Evolutionary conservation across 176 grass and related monocot genomes (phyloP), one percentile per base, ranked within the genome.

Genomic region (Saccharum officinarum): DNA sequence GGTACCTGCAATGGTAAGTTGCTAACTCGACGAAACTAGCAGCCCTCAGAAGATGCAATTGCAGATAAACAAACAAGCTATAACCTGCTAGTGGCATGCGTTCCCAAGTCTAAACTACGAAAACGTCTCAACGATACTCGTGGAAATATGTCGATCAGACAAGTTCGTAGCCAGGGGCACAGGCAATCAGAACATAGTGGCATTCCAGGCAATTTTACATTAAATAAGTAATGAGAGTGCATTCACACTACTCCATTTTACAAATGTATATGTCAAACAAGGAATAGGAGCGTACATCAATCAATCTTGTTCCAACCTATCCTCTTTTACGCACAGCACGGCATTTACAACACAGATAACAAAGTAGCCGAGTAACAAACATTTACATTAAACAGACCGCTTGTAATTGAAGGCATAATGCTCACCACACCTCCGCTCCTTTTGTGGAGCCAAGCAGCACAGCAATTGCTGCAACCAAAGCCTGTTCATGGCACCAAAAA

Each of bases 381-480:
- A 92, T 76, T 37, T 42, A 84, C 83, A 88, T 86, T 46, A 69
- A 7, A 71, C 79, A 62, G 62, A 59, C 6, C 11, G 17, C 17
- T 39, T 79, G 75, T 81, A 15, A 38, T 47, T 11, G 8, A 76
- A 77, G 2, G 34, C 38, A 60, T 60, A 60, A 18, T 40, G 62
- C 78, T 94, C 90, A 97, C 87, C 89, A 92, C 68, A 86, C 78
- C 7, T 87, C 90, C n/a, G 65, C 77, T 74, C 88, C 86, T 80
- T 91, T 91, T 63, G 92, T 92, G 38, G 71, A 80, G 68, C 95
- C 95, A 69, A 97, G 73, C 39, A 97, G 45, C 31, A 91, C 18
- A 70, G 88, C 90, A 89, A 94, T 89, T 80, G 90, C 90, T 59
- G 88, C 77, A 70, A 97, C 41, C 30, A 85, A 82, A 23, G 95